Evolutionary conservation across 805 yeast species (phyloP).

Genomic region (Metschnikowia borealis): DNA sequence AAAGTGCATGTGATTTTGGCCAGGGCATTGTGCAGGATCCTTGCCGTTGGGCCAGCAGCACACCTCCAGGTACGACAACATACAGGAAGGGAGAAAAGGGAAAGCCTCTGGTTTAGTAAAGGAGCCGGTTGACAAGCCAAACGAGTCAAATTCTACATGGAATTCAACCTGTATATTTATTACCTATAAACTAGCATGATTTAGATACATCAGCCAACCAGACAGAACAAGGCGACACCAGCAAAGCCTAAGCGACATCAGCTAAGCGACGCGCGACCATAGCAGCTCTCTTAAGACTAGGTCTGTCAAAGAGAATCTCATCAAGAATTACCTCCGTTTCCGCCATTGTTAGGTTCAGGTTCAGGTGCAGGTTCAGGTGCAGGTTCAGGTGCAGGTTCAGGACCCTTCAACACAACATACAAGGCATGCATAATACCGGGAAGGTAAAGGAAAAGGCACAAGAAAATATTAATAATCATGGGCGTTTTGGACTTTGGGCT

Average conservation of each 20-base stretch:
- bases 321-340: no score
- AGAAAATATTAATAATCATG: constrained; percentile 59
- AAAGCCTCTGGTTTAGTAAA: no score
- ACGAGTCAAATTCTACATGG: not conserved
- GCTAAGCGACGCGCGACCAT: not conserved
- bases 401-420: constrained; percentile 63
- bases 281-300: not conserved
- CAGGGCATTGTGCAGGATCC: not conserved
- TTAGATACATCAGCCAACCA: not conserved
- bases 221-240: not conserved
- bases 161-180: not conserved
- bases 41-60: not conserved
- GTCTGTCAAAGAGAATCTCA: no score
- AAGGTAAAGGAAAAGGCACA: constrained; percentile 66
- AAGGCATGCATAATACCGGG: constrained; percentile 78
- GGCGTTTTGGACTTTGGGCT: not conserved
- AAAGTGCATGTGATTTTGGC: constrained; percentile 4
- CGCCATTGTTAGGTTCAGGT: no score
- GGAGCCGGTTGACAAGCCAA: no score
- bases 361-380: no score
- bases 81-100: no score
- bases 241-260: not conserved
- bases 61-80: no score
- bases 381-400: no score
- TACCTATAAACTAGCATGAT: not conserved